These are phyloP conservation scores for Arctium lappa DNA, from an alignment of 129 eudicot species.

Conservation along the genomic window DNA sequence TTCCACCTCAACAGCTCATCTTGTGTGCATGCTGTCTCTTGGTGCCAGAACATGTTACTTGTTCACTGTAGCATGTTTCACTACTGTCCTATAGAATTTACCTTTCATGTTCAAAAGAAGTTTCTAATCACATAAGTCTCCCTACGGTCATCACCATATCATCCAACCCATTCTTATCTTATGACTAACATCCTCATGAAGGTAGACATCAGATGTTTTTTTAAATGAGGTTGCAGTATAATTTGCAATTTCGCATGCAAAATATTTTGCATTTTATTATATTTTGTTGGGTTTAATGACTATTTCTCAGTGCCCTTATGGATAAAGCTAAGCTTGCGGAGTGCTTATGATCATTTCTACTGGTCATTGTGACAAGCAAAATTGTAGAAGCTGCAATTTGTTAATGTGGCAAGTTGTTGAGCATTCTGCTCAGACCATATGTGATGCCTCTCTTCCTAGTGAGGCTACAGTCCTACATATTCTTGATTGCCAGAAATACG, in stretches of 20 bases:
- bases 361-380: not conserved
- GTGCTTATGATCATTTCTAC: not conserved
- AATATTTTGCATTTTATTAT: not conserved
- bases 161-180: not conserved
- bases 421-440: not conserved
- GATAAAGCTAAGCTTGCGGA: not conserved
- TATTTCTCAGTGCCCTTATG: not conserved
- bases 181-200: not conserved
- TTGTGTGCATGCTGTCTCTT: not conserved
- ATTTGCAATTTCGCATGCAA: not conserved
- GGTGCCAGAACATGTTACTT: not conserved
- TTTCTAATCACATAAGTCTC: not conserved
- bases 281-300: not conserved
- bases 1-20: not conserved
- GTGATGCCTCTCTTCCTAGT: no score
- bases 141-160: not conserved
- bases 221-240: not conserved
- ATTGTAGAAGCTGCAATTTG: not conserved
- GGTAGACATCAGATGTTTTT: not conserved
- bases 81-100: not conserved
- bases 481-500: no score
- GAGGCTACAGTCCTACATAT: no score
- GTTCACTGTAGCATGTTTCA: not conserved
- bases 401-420: not conserved
- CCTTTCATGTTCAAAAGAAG: not conserved